Evolutionary conservation across 2,329 filamentous ascomycete genomes (phyloP).

Genomic region (Chaetomium sp.): DNA sequence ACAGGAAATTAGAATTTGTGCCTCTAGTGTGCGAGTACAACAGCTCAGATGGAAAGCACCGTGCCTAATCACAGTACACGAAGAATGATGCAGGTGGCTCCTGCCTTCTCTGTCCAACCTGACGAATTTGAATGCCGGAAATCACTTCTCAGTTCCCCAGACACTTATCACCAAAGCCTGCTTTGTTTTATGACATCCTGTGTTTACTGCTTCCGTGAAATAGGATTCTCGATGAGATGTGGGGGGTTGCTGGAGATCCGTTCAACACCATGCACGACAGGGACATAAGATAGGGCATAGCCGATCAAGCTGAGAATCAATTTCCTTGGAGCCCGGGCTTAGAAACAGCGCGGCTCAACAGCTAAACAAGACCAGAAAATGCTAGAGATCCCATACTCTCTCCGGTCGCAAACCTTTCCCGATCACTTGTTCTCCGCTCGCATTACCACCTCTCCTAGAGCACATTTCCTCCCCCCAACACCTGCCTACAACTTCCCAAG

Average conservation of each 20-base stretch:
- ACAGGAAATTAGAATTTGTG: not conserved
- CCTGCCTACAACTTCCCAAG: constrained; percentile 55
- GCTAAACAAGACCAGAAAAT: not conserved
- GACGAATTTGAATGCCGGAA: not conserved
- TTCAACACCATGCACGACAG: not conserved
- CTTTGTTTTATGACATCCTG: not conserved
- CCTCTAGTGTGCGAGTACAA: not conserved
- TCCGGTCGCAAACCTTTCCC: not conserved
- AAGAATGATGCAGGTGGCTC: not conserved
- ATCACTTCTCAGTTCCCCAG: not conserved
- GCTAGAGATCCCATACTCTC: not conserved
- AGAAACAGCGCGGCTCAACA: not conserved
- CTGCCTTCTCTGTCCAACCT: constrained; percentile 3
- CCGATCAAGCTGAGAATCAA: not conserved
- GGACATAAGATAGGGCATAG: not conserved
- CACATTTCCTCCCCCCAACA: not conserved
- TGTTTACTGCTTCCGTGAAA: not conserved
- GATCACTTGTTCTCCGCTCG: not conserved
- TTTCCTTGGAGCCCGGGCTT: not conserved
- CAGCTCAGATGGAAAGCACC: not conserved
- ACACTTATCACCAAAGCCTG: not conserved
- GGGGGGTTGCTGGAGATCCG: not conserved
- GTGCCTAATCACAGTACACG: not conserved
- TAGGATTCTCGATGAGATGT: not conserved
- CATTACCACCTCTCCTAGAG: not conserved